phyloP scores from a whole-genome alignment of 306 rosid species.

The Neltuma alba region DNA sequence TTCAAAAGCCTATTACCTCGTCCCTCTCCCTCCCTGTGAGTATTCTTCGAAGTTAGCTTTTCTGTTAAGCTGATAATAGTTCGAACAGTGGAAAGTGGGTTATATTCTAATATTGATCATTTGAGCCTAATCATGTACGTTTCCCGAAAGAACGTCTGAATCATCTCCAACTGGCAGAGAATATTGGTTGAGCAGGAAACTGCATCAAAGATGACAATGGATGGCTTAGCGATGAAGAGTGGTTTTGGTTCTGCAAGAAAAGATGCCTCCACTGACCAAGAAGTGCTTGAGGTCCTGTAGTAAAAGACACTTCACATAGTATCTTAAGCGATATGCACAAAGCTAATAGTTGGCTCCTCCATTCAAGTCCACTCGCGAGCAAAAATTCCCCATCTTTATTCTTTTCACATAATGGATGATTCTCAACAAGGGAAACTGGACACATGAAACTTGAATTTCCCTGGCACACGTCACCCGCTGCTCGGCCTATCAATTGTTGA shows the following conservation, averaged over 20 bases:
- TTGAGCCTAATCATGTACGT: slow-evolving; percentile 21
- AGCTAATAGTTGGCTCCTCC: slow-evolving; percentile 57
- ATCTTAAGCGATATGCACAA: slow-evolving; percentile 56
- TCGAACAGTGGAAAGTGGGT: slow-evolving; percentile 29
- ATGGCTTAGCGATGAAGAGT: slow-evolving; percentile 38
- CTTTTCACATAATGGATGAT: slow-evolving; percentile 47
- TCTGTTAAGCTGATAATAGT: slow-evolving; percentile 29
- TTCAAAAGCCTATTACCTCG: slow-evolving; percentile 16
- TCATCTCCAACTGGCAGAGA: slow-evolving; percentile 38
- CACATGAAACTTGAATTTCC: slow-evolving; percentile 41
- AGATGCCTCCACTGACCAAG: slow-evolving; percentile 39
- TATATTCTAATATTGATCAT: slow-evolving; percentile 11
- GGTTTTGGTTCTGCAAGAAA: slow-evolving; percentile 34
- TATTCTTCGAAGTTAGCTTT: slow-evolving; percentile 32
- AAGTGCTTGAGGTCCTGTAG: slow-evolving; percentile 32
- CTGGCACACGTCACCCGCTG: slow-evolving; percentile 39
- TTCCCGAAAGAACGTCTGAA: slow-evolving; percentile 14
- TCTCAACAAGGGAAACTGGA: slow-evolving; percentile 62
- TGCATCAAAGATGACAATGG: slow-evolving; percentile 45
- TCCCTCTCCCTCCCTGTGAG: slow-evolving; percentile 19
- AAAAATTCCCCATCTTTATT: slow-evolving; percentile 31
- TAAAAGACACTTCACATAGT: slow-evolving; percentile 40
- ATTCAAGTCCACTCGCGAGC: slow-evolving; percentile 43
- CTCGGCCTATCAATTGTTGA: slow-evolving; percentile 51
- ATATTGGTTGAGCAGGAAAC: slow-evolving; percentile 46